Base-by-base conservation (phyloP, 2,329 filamentous ascomycete species). In the Rutstroemia sp. region DNA sequence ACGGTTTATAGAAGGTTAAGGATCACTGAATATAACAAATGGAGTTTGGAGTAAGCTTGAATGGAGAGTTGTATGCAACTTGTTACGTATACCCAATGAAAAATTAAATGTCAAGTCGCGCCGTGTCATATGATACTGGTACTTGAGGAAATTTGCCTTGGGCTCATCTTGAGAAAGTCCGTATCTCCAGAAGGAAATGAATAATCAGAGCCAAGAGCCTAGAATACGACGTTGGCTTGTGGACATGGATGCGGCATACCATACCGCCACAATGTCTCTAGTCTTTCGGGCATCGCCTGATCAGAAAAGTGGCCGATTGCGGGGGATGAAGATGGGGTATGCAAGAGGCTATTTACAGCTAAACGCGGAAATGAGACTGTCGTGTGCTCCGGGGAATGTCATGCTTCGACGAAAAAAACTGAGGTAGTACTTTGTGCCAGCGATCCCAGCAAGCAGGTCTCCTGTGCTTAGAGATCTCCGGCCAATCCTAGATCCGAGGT, bases 21-120 rank as follows among this genome's bases (percentile, higher is more conserved):
- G 25, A 44, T 52, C n/a, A 34, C 37, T 23, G 41, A 23, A 47
- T 21, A 42, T 47, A 30, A 47, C 21, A 25, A 30, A 23, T 34
- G 54, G 54, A 51, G 54, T 56, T 56, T 52, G 48, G 54, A 37
- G 48, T 45, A 45, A 16, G 8, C 19, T 47, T 51, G 49, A 53
- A 52, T 30, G 50, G 48, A 30, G 21, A 25, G 23, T 47, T 27
- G 52, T 52, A 30, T 51, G 42, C 34, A 56, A 56, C 14, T 14
- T 53, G 27, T 19, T 41, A 37, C 39, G 42, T 56, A 52, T 51
- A 56, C 54, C 54, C 48, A 46, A 47, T 14, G 48, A 56, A 56
- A 46, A 17, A 55, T 50, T 27, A 38, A 34, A 51, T 51, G n/a
- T 34, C 53, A 23, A 56, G 39, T 51, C 53, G 44, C 10, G 38